Evolutionary conservation across 2,329 filamentous ascomycete species (phyloP).

Genomic region (Fusarium heterosporum): DNA sequence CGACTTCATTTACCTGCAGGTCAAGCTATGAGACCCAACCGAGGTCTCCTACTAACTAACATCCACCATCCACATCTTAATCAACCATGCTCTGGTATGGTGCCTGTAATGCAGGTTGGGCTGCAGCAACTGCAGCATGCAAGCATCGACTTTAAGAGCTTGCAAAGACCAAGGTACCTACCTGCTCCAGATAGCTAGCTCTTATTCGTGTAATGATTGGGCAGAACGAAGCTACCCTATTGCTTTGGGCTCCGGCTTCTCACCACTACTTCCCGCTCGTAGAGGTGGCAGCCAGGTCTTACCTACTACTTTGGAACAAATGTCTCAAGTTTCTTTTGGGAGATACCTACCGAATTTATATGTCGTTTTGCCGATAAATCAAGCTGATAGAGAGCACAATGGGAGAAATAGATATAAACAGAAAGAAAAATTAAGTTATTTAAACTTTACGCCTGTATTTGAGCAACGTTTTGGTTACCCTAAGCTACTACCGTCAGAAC

Average conservation of each 20-base stretch:
- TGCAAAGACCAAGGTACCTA: constrained; percentile 19
- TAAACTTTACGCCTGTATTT: not conserved
- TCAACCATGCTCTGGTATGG: not conserved
- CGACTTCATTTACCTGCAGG: constrained; percentile 13
- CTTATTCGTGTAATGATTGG: constrained; percentile 34
- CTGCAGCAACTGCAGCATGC: constrained; percentile 35
- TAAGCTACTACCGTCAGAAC: not conserved
- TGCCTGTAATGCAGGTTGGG: constrained; percentile 43
- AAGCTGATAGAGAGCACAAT: too few relatives aligned
- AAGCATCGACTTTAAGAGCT: constrained; percentile 28
- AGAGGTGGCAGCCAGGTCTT: constrained; percentile 25
- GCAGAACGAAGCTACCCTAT: constrained; percentile 3
- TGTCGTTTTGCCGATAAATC: too few relatives aligned
- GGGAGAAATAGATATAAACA: too few relatives aligned
- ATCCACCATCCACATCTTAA: constrained; percentile 3
- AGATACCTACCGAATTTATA: not conserved
- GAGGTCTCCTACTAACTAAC: constrained; percentile 15
- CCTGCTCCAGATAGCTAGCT: not conserved
- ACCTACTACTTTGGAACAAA: not conserved
- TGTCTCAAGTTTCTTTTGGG: constrained; percentile 5
- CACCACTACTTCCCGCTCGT: constrained; percentile 15
- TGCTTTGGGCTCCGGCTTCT: constrained; percentile 26
- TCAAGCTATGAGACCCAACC: constrained; percentile 17
- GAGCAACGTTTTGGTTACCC: not conserved
- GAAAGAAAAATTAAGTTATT: not conserved